Evolutionary conservation across 225 moss, liverwort and hornwort species (phyloP), one percentile per base, ranked within the genome.

Genomic region (Polytrichum formosum): DNA sequence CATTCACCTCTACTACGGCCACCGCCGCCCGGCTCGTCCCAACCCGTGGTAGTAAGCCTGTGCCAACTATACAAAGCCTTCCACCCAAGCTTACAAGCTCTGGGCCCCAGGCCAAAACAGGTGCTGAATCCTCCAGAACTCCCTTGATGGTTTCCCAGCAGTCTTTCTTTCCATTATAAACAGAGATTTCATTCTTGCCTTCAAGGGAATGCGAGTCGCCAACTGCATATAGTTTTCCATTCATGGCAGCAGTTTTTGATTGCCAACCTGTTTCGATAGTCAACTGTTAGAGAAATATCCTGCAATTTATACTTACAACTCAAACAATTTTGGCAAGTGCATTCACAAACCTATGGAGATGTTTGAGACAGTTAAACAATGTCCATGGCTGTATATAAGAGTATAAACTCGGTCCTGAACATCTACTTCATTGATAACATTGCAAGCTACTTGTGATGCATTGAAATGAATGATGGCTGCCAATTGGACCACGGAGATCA

Each of bases 141-240:
- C 95, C 95, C 75, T 90, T 95, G 76, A 95, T 88, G 31, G 95
- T 86, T 66, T 95, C 95, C 95, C 95, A 95, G 6, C 79, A 78
- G 74, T 95, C 95, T 73, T 91, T 95, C 81, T 76, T 88, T 19
- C 81, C 84, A 72, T 93, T 95, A 26, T 95, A 95, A 22, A 95
- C 95, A 55, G 95, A 95, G 19, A 95, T 95, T 64, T 95, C 95
- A 63, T 95, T 95, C 74, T 95, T 95, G 20, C 95, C 95, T 77
- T 95, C 95, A 3, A 86, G 81, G 10, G 95, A 95, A 70, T 95
- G 95, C 2, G 95, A 95, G 56, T 95, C 95, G 17, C 95, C 95
- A 55, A 95, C 95, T 6, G 95, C 95, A 66, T 93, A 95, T 10
- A 95, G 87, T 84, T 95, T 95, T 35, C 93, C 95, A 68, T 93